These are phyloP conservation scores for Phaseolus lunatus DNA, from an alignment of 306 rosid species.

Conservation along the genomic window DNA sequence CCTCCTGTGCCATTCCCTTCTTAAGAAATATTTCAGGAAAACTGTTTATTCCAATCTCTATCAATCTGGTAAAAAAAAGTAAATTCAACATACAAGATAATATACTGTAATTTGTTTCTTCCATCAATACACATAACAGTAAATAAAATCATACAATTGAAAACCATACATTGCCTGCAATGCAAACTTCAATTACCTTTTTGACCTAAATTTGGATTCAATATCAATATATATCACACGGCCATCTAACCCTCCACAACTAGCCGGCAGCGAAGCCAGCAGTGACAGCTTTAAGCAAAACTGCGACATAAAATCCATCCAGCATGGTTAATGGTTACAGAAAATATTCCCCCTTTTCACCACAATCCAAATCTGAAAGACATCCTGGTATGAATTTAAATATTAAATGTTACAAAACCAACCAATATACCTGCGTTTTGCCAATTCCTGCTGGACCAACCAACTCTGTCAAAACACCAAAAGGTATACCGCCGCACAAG, in stretches of 20 bases:
- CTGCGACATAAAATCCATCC: conserved; percentile 54
- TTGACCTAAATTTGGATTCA: conserved; percentile 87
- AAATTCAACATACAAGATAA: conserved; percentile 7
- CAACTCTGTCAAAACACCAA: conserved; percentile 91
- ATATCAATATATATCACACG: conserved; percentile 83
- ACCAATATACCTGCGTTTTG: conserved; percentile 73
- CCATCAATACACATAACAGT: conserved; percentile 16
- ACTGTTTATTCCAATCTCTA: conserved; percentile 82
- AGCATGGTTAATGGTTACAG: conserved; percentile 30
- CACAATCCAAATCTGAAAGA: conserved; percentile 13
- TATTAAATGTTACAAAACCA: conserved; percentile 12
- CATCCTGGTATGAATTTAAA: neutral
- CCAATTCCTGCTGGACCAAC: conserved; percentile 98
- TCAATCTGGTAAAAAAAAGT: conserved; percentile 61
- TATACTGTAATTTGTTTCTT: neutral
- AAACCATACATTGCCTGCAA: conserved; percentile 5
- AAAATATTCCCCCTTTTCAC: conserved; percentile 16
- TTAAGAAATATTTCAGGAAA: conserved; percentile 83
- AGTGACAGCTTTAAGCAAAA: conserved; percentile 93
- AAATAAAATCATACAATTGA: conserved; percentile 27
- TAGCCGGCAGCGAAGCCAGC: conserved; percentile 69
- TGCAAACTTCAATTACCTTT: conserved; percentile 60
- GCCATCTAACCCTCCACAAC: conserved; percentile 86
- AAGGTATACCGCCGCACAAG: conserved; percentile 87
- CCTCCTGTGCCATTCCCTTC: conserved; percentile 91